Conservation (phyloP, 2,329 filamentous ascomycete genomes). For the Neospermospora avenae region DNA sequence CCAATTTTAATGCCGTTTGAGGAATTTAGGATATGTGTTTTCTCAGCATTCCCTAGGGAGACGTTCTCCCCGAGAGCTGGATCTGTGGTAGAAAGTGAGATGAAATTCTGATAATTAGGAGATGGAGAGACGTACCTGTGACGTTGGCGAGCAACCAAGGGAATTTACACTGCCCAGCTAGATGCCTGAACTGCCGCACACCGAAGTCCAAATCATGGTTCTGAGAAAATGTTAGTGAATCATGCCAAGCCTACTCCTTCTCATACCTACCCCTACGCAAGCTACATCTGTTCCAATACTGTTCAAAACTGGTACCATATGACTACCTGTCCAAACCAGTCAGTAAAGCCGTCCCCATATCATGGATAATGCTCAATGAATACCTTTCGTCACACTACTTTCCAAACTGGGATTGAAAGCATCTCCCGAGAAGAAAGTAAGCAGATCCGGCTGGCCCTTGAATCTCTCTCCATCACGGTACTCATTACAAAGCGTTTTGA, state of each 20-base stretch:
- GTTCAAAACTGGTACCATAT: conserved; percentile 18
- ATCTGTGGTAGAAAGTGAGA: conserved; percentile 5
- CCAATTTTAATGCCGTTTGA: conserved; percentile 20
- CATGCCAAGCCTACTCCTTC: background rate
- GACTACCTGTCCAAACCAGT: conserved; percentile 4
- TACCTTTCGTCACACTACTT: conserved; percentile 18
- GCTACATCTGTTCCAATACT: conserved; percentile 16
- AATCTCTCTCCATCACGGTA: conserved; percentile 9
- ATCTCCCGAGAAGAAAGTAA: conserved; percentile 19
- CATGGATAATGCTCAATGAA: background rate
- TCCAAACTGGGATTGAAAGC: conserved; percentile 19
- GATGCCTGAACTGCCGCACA: conserved; percentile 17
- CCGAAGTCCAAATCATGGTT: conserved; percentile 19
- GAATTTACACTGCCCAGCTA: conserved; percentile 13
- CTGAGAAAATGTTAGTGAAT: background rate
- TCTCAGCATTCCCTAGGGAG: conserved; percentile 14
- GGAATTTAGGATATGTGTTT: conserved; percentile 15
- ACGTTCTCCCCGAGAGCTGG: conserved; percentile 15
- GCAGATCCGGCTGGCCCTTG: conserved; percentile 9
- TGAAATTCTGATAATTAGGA: background rate
- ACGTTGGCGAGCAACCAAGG: conserved; percentile 19
- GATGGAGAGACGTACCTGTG: background rate
- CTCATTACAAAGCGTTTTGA: conserved; percentile 17
- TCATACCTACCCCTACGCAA: conserved; percentile 12
- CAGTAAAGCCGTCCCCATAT: background rate